phyloP scores from a whole-genome alignment of 192 early-diverging fungal species.

The Mortierella hygrophila region DNA sequence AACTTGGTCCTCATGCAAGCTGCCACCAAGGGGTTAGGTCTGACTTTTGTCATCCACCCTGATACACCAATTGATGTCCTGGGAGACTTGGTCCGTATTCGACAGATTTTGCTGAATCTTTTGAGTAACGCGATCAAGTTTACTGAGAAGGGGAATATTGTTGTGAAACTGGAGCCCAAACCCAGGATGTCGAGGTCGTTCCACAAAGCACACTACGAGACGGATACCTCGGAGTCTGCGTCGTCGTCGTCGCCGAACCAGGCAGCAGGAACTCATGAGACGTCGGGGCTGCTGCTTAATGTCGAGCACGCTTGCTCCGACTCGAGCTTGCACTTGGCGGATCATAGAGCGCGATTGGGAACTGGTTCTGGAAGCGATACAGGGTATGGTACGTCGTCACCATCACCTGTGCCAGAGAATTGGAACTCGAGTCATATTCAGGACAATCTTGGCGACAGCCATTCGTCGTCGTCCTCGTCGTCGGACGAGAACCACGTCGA shows the following conservation, averaged over 20 bases:
- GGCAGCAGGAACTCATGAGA: constrained; percentile 7
- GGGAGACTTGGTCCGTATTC: constrained; percentile 61
- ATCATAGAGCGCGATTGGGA: background rate
- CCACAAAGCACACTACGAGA: constrained; percentile 14
- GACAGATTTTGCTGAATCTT: constrained; percentile 63
- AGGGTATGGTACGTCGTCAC: background rate
- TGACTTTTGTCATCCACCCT: constrained; percentile 26
- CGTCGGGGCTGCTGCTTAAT: constrained; percentile 15
- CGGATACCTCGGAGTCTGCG: background rate
- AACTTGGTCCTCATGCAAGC: constrained; percentile 42
- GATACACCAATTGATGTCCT: constrained; percentile 51
- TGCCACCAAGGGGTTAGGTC: constrained; percentile 15
- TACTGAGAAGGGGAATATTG: constrained; percentile 51
- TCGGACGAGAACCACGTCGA: constrained; percentile 4
- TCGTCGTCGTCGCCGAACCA: background rate
- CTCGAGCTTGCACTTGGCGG: background rate
- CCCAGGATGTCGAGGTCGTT: background rate
- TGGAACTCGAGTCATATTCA: background rate
- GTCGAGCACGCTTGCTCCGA: constrained; percentile 9
- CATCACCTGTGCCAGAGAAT: background rate
- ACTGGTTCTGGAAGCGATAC: constrained; percentile 7
- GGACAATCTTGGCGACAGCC: background rate
- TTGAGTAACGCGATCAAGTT: constrained; percentile 67
- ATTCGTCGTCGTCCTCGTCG: background rate
- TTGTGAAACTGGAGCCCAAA: constrained; percentile 34